These are phyloP conservation scores for Rostrohypoxylon terebratum DNA, from an alignment of 495 filamentous ascomycete species.

Conservation along the genomic window DNA sequence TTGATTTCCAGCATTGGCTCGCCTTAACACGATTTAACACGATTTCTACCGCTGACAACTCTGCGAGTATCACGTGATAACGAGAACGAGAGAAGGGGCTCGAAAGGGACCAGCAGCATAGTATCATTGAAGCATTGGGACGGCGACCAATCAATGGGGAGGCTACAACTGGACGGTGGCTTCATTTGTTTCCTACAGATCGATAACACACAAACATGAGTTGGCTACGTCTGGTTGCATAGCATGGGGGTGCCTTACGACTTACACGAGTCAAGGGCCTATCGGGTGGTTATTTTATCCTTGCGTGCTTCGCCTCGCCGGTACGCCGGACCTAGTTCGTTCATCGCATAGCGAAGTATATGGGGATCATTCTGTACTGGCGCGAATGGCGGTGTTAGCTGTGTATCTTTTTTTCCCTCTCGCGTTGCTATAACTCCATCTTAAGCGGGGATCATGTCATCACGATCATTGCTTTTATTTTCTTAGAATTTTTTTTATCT, in stretches of 20 bases:
- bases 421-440: constrained; percentile 12
- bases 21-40: no score
- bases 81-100: not conserved
- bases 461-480: constrained; percentile 36
- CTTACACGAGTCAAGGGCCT: constrained; percentile 19
- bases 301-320: constrained; percentile 21
- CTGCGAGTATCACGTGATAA: constrained; percentile 28
- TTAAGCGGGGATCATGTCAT: constrained; percentile 32
- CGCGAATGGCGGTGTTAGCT: constrained; percentile 22
- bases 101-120: constrained; percentile 17
- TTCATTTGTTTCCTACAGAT: constrained; percentile 28
- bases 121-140: constrained; percentile 18
- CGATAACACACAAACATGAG: constrained; percentile 20
- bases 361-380: constrained; percentile 24
- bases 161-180: constrained; percentile 31
- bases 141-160: constrained; percentile 13
- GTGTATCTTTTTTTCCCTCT: constrained; percentile 23
- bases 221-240: constrained; percentile 36
- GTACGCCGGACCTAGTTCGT: constrained; percentile 20
- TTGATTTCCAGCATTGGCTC: constrained; percentile 6
- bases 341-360: constrained; percentile 35
- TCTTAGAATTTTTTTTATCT: constrained; percentile 22
- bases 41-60: constrained; percentile 18
- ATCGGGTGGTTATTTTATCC: constrained; percentile 31
- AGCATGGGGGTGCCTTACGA: constrained; percentile 28